These are phyloP conservation scores for Hypomontagnella submonticulosa DNA, from an alignment of 495 filamentous ascomycete species.

Conservation along the genomic window DNA sequence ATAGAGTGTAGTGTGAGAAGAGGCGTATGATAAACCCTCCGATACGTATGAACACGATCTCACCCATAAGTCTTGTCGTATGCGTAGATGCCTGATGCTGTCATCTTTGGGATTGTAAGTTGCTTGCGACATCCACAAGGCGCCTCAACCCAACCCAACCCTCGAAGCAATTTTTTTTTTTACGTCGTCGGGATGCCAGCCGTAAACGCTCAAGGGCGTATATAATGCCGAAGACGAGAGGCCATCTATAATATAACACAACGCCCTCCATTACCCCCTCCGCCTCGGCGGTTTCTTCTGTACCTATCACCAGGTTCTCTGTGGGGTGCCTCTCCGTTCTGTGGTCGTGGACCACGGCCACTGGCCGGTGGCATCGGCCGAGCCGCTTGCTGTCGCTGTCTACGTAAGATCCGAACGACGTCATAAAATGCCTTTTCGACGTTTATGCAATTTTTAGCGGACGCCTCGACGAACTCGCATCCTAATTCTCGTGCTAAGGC, in stretches of 20 bases:
- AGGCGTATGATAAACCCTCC: constrained; percentile 30
- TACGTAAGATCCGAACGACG: constrained; percentile 88
- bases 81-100: constrained; percentile 27
- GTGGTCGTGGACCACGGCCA: constrained; percentile 40
- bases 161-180: constrained; percentile 21
- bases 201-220: constrained; percentile 22
- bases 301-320: constrained; percentile 33
- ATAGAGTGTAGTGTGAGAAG: constrained; percentile 46
- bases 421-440: constrained; percentile 99
- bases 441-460: constrained; percentile 99
- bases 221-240: constrained; percentile 21
- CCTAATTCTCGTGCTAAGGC: constrained; percentile 90
- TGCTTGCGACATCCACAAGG: constrained; percentile 2
- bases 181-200: constrained; percentile 22
- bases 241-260: constrained; percentile 42
- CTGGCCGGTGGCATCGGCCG: constrained; percentile 50
- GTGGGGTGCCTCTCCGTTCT: constrained; percentile 40
- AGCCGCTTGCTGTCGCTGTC: constrained; percentile 72
- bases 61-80: constrained; percentile 19
- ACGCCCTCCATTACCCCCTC: constrained; percentile 28
- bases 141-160: constrained; percentile 17
- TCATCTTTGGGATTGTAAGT: constrained; percentile 16
- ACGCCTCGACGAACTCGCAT: constrained; percentile 98
- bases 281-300: constrained; percentile 30
- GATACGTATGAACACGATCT: constrained; percentile 43